phyloP scores from a whole-genome alignment of 306 rosid species.

The Senna tora region DNA sequence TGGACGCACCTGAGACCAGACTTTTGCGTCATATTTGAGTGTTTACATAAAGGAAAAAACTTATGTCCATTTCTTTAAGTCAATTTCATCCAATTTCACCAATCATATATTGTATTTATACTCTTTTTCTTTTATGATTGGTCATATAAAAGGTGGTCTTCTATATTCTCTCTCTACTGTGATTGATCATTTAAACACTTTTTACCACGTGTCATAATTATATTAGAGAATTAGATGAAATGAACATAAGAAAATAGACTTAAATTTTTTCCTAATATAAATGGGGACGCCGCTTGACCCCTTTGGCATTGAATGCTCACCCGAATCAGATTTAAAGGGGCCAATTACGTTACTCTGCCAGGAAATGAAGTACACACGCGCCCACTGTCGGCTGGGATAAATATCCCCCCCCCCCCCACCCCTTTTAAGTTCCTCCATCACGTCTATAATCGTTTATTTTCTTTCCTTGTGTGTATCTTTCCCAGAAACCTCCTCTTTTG shows the following conservation, averaged over 20 bases:
- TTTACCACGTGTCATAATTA: no score
- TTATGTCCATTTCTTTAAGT: no score
- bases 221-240: no score
- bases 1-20: background rate
- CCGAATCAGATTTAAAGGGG: background rate
- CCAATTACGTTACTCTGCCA: background rate
- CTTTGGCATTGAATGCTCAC: slow-evolving; percentile 25
- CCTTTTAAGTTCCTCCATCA: slow-evolving; percentile 27
- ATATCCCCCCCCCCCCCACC: background rate
- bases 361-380: slow-evolving; percentile 32
- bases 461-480: background rate
- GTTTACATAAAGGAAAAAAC: no score
- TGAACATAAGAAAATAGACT: no score
- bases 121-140: no score
- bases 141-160: no score
- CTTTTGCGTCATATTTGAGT: background rate
- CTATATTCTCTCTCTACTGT: no score
- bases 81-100: no score
- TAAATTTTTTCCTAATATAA: no score
- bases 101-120: no score
- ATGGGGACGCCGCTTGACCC: background rate
- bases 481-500: slow-evolving; percentile 1
- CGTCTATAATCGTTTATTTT: background rate
- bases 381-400: slow-evolving; percentile 35
- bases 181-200: no score